phyloP scores from a whole-genome alignment of 192 early-diverging fungal genomes.

The Obelidium mucronatum region DNA sequence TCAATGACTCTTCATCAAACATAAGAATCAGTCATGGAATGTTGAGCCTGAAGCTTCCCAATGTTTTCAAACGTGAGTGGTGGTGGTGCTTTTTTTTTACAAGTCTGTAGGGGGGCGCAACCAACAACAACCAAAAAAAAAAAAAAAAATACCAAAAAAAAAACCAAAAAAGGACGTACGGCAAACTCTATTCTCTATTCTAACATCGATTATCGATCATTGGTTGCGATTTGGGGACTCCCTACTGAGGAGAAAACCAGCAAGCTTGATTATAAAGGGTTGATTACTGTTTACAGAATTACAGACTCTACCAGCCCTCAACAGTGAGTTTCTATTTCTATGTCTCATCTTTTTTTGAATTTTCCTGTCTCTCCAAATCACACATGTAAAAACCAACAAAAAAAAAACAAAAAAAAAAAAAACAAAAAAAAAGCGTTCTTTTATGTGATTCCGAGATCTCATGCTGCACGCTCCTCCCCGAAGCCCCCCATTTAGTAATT shows the following conservation, averaged over 20 bases:
- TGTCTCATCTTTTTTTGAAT: background rate
- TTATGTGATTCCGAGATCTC: conserved; percentile 43
- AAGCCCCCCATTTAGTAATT: conserved; percentile 47
- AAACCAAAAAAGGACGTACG: conserved; percentile 33
- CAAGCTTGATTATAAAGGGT: conserved; percentile 29
- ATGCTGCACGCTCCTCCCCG: conserved; percentile 28
- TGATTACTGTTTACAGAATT: conserved; percentile 47
- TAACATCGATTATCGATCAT: conserved; percentile 35
- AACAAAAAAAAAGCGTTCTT: conserved; percentile 37
- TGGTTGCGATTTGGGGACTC: conserved; percentile 35
- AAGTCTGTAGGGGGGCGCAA: background rate
- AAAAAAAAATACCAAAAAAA: too few relatives aligned
- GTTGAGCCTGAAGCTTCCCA: conserved; percentile 22
- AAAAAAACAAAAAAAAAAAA: background rate
- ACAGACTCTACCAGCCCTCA: conserved; percentile 42
- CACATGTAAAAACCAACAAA: too few relatives aligned
- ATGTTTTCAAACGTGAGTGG: conserved; percentile 31
- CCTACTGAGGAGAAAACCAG: background rate
- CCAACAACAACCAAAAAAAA: too few relatives aligned
- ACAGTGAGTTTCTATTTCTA: conserved; percentile 31
- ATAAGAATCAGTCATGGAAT: conserved; percentile 47
- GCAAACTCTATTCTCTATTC: conserved; percentile 36
- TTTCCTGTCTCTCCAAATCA: background rate
- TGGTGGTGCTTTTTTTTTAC: background rate
- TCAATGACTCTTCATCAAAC: background rate